Evolutionary conservation across 2,329 filamentous ascomycete species (phyloP), one percentile per base, ranked within the genome.

Genomic region (Fusarium mangiferae): DNA sequence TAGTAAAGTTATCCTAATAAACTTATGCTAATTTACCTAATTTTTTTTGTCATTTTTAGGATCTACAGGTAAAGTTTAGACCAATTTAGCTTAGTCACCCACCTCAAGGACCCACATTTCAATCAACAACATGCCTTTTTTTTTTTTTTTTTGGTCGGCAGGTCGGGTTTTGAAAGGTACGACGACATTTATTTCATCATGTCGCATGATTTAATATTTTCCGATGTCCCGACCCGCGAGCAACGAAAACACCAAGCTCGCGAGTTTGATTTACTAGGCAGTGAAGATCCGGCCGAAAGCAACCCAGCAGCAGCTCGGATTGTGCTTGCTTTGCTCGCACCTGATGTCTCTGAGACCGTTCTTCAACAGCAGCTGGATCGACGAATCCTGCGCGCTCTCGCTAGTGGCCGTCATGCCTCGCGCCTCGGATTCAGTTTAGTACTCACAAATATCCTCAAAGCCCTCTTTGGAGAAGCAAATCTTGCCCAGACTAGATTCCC

Each of bases 371-470:
- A 92, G 75, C 83, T 92, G 36, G 88, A 90, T 72, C 89, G 89
- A 79, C 88, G 93, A 33, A 86, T 99, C 42, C 94, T 98, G 81
- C 91, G 94, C 62, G 96, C 96, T 45, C 90, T 98, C 24, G 95
- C 95, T 70, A 98, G 95, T 81, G 92, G 94, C 62, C 91, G 94
- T 65, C 98, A 98, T 84, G 94, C 94, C 18, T 94, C 96, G 24
- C 89, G 96, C 33, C 85, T 96, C 57, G 96, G 96, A 7, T 98
- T 97, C 81, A 97, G 94, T 61, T 87, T 98, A 62, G 96, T 96
- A 0, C 85, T 98, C 75, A 93, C 95, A 0, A 95, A 98, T 82
- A 85, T 97, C 14, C 81, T 98, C 49, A 87, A 89, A 9, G 90
- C 96, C 78, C 83, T 95, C 10, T 93, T 93, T 78, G 89, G 89